Conservation (phyloP, 2,329 filamentous ascomycete genomes). For the Fusarium sp. region DNA sequence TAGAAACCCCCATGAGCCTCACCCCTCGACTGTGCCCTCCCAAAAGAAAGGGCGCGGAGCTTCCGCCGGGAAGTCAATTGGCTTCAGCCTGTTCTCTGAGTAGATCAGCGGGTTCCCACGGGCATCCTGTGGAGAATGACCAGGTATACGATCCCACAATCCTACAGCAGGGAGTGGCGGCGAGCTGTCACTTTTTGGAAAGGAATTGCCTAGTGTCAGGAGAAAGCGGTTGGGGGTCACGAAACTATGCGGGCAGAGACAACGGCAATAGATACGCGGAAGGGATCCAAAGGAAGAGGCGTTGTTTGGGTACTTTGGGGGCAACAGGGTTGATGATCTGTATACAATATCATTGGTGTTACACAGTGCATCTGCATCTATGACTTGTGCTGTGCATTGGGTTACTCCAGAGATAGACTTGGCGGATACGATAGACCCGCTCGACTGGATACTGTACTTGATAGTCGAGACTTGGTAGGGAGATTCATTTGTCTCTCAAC, state of each 20-base stretch:
- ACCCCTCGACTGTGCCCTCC: background rate
- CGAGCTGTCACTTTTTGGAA: background rate
- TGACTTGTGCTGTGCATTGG: background rate
- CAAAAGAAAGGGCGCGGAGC: background rate
- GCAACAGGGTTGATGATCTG: background rate
- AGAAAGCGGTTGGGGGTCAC: background rate
- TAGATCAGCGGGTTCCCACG: background rate
- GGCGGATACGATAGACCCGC: background rate
- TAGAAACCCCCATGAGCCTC: background rate
- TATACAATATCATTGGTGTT: background rate
- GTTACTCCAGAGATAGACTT: constrained; percentile 18
- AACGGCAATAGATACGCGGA: background rate
- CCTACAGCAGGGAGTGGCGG: background rate
- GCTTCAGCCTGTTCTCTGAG: background rate
- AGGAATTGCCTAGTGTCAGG: background rate
- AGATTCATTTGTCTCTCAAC: constrained; percentile 11
- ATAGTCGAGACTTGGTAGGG: background rate
- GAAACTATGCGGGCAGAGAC: background rate
- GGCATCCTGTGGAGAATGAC: background rate
- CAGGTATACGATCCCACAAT: background rate
- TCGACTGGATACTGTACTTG: background rate
- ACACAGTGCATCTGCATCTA: constrained; percentile 18
- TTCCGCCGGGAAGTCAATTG: background rate
- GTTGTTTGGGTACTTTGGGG: background rate
- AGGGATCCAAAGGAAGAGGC: background rate